Evolutionary conservation across 2,329 filamentous ascomycete genomes (phyloP).

Genomic region (Penicillium occitanis): DNA sequence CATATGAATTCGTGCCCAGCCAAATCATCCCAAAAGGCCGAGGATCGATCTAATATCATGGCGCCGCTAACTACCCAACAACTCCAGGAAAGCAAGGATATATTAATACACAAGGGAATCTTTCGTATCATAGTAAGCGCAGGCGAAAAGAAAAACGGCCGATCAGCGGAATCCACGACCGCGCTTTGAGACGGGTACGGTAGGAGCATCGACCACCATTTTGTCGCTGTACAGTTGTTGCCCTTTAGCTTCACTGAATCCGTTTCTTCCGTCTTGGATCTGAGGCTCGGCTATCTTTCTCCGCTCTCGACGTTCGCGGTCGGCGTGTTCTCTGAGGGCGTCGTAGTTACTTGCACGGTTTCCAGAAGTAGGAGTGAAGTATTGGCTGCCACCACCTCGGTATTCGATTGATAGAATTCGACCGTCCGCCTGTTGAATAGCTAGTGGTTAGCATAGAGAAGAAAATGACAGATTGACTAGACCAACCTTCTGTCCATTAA

Average conservation of each 20-base stretch:
- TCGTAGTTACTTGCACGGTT: slow-evolving; percentile 31
- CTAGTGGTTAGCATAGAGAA: not conserved
- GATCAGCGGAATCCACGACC: slow-evolving; percentile 17
- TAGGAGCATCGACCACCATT: slow-evolving; percentile 43
- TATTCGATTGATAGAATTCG: slow-evolving; percentile 59
- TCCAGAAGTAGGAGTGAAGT: slow-evolving; percentile 22
- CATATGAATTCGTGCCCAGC: not conserved
- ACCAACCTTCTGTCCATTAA: slow-evolving; percentile 62
- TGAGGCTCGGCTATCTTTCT: slow-evolving; percentile 35
- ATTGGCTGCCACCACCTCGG: slow-evolving; percentile 36
- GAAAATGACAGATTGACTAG: not conserved
- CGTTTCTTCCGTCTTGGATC: slow-evolving; percentile 42
- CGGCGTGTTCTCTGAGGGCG: slow-evolving; percentile 40
- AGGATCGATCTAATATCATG: not conserved
- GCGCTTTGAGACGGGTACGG: slow-evolving; percentile 16
- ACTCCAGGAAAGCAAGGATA: not conserved
- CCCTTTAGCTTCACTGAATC: slow-evolving; percentile 33
- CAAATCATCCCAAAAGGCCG: not conserved
- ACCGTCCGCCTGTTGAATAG: slow-evolving; percentile 55
- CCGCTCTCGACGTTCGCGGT: slow-evolving; percentile 39
- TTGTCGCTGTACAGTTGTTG: slow-evolving; percentile 40
- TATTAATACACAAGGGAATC: not conserved
- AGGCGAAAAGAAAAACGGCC: not conserved
- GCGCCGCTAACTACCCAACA: slow-evolving; percentile 6
- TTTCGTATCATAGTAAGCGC: not conserved